Evolutionary conservation across 306 rosid genomes (phyloP), one percentile per base, ranked within the genome.

Genomic region (Glycine soja): DNA sequence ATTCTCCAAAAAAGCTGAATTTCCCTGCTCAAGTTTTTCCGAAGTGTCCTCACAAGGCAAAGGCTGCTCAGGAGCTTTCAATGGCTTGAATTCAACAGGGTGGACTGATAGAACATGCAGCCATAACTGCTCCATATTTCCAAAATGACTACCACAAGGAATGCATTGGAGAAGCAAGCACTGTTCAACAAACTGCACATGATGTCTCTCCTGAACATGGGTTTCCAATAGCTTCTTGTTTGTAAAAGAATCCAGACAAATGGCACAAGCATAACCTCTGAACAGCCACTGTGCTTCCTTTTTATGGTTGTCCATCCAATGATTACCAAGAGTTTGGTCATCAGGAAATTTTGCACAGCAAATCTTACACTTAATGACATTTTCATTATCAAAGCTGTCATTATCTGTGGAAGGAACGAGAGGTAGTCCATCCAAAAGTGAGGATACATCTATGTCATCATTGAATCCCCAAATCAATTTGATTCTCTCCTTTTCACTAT

Each of bases 111-210:
- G 82, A 73, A 91, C 97, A 82, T 94, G 97, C 66, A 85, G 52
- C 98, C 93, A 92, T 74, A 94, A 84, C 68, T 94, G 82, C 4
- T 92, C 95, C 65, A 87, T 74, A 72, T 89, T 90, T 76, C 92
- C 97, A 75, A 94, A 92, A 78, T 92, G 92, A 72, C 85, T 86
- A 72, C 97, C 89, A 82, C 98, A 94, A 72, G 97, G 92, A 85
- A 89, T 94, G 58, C 97, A 94, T 85, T 86, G 93, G 63, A 94
- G 82, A 84, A 91, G 98, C 97, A 92, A 80, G 86, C 97, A 91
- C 42, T 95, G 94, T 73, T 95, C 94, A 30, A 88, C 87, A 78
- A 92, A 92, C 79, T 75, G 84, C 57, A 88, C 97, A 56, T 63
- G 88, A 81, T 95, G 98, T 75, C 97, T 91, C 82, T 91, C 92